phyloP scores from a whole-genome alignment of 148 eudicot genomes.

The Vaccinium myrtillus region DNA sequence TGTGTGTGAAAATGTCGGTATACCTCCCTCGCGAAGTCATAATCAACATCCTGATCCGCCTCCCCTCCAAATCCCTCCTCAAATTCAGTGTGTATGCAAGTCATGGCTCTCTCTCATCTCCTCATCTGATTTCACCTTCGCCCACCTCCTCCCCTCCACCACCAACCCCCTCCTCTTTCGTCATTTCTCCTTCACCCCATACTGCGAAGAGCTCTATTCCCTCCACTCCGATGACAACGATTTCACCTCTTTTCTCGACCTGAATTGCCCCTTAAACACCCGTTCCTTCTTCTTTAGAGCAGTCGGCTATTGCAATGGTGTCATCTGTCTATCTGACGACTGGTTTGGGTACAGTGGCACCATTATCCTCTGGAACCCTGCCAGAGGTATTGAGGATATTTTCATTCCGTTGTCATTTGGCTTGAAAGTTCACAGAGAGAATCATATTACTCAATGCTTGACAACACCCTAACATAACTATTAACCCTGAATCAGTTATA shows the following conservation, averaged over 20 bases:
- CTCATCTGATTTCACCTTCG: background rate
- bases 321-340: constrained; percentile 5
- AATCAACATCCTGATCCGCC: background rate
- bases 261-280: background rate
- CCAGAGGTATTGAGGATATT: background rate
- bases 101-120: background rate
- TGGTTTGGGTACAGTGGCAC: background rate
- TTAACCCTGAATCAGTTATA: no score
- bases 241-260: background rate
- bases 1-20: background rate
- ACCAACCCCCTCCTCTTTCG: background rate
- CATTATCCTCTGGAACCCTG: background rate
- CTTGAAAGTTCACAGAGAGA: background rate
- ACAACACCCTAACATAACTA: no score
- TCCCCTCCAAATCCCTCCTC: background rate
- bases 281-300: background rate
- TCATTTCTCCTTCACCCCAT: background rate
- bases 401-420: background rate
- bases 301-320: background rate
- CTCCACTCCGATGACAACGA: background rate
- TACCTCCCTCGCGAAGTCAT: background rate
- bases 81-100: background rate
- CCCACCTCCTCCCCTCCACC: background rate
- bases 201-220: background rate
- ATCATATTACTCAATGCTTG: background rate